Evolutionary conservation across 2,329 filamentous ascomycete genomes (phyloP), one percentile per base, ranked within the genome.

Genomic region (Sarocladiaceae sp.): DNA sequence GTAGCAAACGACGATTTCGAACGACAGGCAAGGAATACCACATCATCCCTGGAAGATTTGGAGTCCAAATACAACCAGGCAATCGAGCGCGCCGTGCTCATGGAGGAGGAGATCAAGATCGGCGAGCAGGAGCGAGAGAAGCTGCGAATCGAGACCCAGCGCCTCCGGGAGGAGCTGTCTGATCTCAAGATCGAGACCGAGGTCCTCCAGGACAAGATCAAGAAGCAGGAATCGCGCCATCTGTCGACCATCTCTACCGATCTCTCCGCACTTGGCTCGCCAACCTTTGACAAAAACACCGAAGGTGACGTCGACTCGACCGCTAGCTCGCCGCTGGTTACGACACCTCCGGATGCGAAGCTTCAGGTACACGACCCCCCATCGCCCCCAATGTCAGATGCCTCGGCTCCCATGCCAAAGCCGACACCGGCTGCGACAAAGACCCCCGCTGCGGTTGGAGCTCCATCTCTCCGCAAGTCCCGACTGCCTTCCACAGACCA

Each of bases 1-100:
- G 93, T 98, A 45, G 88, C 87, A 61, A 98, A 97, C 68, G 93
- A 98, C 72, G 93, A 98, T 65, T 96, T 91, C 61, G 93, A 98
- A 70, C 83, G 89, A 53, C 91, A 97, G 68, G 91, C 93, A 53
- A 83, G 93, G 55, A 93, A 96, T 65, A 96, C 91, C 21, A 90
- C 88, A 27, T 96, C 90, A 34, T 96, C 91, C 42, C 78, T 97
- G 50, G 93, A 98, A 67, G 93, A 98, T 60, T 74, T 98, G 64
- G 93, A 98, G 67, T 91, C 86, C 50, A 98, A 97, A 66, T 96
- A 93, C 66, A 97, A 96, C 62, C 80, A 94, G 46, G 81, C 90
- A 4, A 94, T 98, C 54, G 93, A 98, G 68, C 77, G 91, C 44
- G 82, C 78, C 9, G 93, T 98, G 20, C 80, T 98, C 76, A 78